Evolutionary conservation across 2,329 filamentous ascomycete species (phyloP).

Genomic region (Colletotrichum tamarilloi): DNA sequence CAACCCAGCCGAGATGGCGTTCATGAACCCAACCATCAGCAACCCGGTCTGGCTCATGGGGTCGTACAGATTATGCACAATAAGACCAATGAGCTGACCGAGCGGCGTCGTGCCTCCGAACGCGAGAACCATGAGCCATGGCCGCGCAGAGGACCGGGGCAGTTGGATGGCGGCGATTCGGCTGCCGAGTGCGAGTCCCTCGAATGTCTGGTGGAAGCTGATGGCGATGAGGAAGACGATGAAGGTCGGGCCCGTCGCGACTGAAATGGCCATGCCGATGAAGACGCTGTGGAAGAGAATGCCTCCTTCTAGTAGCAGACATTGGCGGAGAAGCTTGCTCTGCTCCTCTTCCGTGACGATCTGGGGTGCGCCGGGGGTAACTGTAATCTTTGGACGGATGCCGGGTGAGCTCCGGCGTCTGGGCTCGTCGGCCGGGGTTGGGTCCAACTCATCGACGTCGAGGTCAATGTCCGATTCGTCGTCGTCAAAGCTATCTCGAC

Average conservation of each 20-base stretch:
- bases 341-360: slow-evolving; percentile 63
- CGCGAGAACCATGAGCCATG: slow-evolving; percentile 85
- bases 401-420: slow-evolving; percentile 40
- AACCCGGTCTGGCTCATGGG: slow-evolving; percentile 80
- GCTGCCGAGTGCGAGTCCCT: slow-evolving; percentile 86
- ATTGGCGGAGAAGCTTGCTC: slow-evolving; percentile 78
- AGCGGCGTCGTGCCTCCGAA: slow-evolving; percentile 75
- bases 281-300: slow-evolving; percentile 89
- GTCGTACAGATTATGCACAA: slow-evolving; percentile 83
- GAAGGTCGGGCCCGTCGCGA: slow-evolving; percentile 83
- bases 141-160: slow-evolving; percentile 76
- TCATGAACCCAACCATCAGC: slow-evolving; percentile 87
- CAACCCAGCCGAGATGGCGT: slow-evolving; percentile 84
- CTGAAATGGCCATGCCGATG: slow-evolving; percentile 87
- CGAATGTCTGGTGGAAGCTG: slow-evolving; percentile 88
- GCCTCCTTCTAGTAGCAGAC: slow-evolving; percentile 82
- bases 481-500: slow-evolving; percentile 41
- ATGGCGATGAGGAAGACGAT: slow-evolving; percentile 84
- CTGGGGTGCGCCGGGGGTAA: slow-evolving; percentile 24
- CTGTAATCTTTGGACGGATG: slow-evolving; percentile 38
- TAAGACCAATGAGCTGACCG: slow-evolving; percentile 77
- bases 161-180: slow-evolving; percentile 89
- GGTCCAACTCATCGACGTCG: slow-evolving; percentile 71
- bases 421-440: slow-evolving; percentile 41
- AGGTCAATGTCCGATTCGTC: slow-evolving; percentile 69